Base-by-base conservation (phyloP, 2,329 filamentous ascomycete species). In the Arthrobotrys musiformis region DNA sequence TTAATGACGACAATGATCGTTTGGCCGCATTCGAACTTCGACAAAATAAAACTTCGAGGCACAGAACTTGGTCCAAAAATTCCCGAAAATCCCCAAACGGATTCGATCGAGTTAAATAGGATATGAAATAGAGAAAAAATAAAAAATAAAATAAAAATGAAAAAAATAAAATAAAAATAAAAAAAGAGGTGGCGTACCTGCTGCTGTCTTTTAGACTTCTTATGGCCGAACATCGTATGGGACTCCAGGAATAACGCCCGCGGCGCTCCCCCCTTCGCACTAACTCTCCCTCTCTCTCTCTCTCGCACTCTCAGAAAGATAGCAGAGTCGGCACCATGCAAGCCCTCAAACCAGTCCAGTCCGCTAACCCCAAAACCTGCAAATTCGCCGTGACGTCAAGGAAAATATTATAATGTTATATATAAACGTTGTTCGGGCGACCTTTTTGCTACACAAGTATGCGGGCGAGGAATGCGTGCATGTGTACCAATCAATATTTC, bases 351-450 rank as follows among this genome's bases (percentile, higher is more conserved):
- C 40, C 19, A 42, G 19, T 9, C 40, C 56, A 70, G 26, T n/a
- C n/a, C n/a, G n/a, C n/a, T n/a, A n/a, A n/a, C n/a, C 15, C 46
- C 30, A 30, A 68, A 50, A 19, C 17, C 30, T 33, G 22, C 26
- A 46, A 75, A 75, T 30, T 58, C 63, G 56, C 70, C 70, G 70
- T 75, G 70, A 75, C 70, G 70, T 75, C 35, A 62, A 75, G 70
- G 63, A 24, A 46, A n/a, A n/a, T n/a, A n/a, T n/a, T n/a, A n/a
- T n/a, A n/a, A 17, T 42, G n/a, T 7, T 48, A 33, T 22, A 22
- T n/a, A 28, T 11, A 35, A 40, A 13, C 46, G 50, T 56, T 56
- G 50, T 22, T 35, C 50, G n/a, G 50, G 30, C 50, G 50, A 56
- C 44, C n/a, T n/a, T n/a, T n/a, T n/a, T n/a, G n/a, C n/a, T n/a